phyloP scores from a whole-genome alignment of 2,329 filamentous ascomycete species.

The Botrytis medusae region DNA sequence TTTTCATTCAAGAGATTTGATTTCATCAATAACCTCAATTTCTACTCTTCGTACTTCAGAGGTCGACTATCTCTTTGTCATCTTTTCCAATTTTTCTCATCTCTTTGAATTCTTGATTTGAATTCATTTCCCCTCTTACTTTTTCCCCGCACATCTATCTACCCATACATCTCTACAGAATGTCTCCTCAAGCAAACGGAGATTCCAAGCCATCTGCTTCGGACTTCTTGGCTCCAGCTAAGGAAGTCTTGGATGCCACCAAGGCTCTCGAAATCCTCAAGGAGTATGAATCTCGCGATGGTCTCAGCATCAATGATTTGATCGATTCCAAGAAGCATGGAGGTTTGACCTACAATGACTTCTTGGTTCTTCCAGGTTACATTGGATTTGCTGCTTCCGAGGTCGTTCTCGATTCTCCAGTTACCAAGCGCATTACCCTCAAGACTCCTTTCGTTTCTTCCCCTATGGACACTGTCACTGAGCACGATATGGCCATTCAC shows the following conservation, averaged over 20 bases:
- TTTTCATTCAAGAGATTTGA: slow-evolving; percentile 44
- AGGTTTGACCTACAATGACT: slow-evolving; percentile 98
- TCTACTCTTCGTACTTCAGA: slow-evolving; percentile 10
- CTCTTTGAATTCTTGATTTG: slow-evolving; percentile 39
- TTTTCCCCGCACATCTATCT: not conserved
- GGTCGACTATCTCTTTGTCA: slow-evolving; percentile 42
- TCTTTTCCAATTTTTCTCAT: slow-evolving; percentile 32
- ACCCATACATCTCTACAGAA: slow-evolving; percentile 44
- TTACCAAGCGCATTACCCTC: slow-evolving; percentile 92
- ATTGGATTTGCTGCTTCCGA: slow-evolving; percentile 95
- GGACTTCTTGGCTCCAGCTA: slow-evolving; percentile 44
- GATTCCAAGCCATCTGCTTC: slow-evolving; percentile 46
- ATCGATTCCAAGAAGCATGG: slow-evolving; percentile 90
- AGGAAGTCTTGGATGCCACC: slow-evolving; percentile 63
- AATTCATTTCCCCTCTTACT: slow-evolving; percentile 34
- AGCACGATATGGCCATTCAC: slow-evolving; percentile 99
- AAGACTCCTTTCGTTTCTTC: slow-evolving; percentile 98
- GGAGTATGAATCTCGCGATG: slow-evolving; percentile 79
- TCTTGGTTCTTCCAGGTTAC: slow-evolving; percentile 93
- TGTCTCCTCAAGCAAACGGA: slow-evolving; percentile 69
- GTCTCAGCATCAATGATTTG: slow-evolving; percentile 80
- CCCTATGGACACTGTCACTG: slow-evolving; percentile 99
- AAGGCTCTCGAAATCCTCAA: slow-evolving; percentile 78
- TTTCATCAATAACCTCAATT: not conserved
- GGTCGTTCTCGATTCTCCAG: slow-evolving; percentile 82